Base-by-base conservation (phyloP, 371 early-diverging fungal species). In the Sporodiniella umbellata region DNA sequence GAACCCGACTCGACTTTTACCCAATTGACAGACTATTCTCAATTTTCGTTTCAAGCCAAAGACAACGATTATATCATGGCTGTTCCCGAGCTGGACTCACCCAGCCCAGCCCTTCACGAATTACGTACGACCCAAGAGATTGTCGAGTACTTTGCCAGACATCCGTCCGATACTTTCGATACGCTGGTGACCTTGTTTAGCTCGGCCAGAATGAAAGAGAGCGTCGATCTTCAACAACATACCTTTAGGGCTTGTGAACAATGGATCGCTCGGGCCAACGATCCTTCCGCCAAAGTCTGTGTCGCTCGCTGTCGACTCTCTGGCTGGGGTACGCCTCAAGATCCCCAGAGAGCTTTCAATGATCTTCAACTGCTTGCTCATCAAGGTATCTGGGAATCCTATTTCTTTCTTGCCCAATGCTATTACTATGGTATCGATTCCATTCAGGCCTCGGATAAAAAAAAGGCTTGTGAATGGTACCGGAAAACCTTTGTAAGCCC, bases 381-480 rank as follows among this genome's bases (percentile, higher is more conserved):
- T 17, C 55, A 54, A 24, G 61, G 56, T 8, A 60, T 54, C 17
- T 67, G 64, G 62, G 63, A 77, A 42, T 68, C 77, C 18, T 73
- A 53, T 37, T 69, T 64, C 38, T 67, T 64, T 19, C 47, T 77
- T 8, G 77, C 63, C 8, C 55, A 61, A 38, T 72, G 71, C 30
- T 77, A 66, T 35, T 57, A 58, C 25, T 54, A 67, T 17, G 75
- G 75, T 24, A 56, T 71, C 8, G 48, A 26, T 33, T 10, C 33
- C 5, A 47, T 53, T 30, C 70, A 70, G 8, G 66, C 72, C 3
- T 58, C 70, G 33, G 69, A 89, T 54, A 72, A 75, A 24, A 33
- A 45, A 18, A 43, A 65, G 18, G 90, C 92, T 0, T 75, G 79
- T 2, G 45, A 53, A 7, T 86, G 88, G 83, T 92, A 87, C 62